phyloP scores from a whole-genome alignment of 225 moss, liverwort and hornwort genomes.

The Physcomitrium patens region DNA sequence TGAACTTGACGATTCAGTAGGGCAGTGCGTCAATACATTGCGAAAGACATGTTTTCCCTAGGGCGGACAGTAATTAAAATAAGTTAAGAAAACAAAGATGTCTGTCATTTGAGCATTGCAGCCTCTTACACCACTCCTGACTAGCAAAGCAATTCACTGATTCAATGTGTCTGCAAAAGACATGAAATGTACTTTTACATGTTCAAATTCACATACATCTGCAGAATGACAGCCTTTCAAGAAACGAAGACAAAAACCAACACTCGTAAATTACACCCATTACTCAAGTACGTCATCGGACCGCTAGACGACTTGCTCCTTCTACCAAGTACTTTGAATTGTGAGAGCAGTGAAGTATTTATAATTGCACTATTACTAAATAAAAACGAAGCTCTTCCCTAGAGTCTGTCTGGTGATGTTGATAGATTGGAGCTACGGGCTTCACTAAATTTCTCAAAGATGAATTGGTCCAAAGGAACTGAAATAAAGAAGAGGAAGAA shows the following conservation, averaged over 20 bases:
- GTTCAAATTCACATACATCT: too few species aligned
- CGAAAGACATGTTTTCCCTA: background rate
- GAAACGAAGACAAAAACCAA: background rate
- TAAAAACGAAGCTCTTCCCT: background rate
- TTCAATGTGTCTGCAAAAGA: background rate
- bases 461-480: background rate
- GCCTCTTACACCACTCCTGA: background rate
- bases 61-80: constrained; percentile 15
- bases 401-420: background rate
- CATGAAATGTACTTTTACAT: too few species aligned
- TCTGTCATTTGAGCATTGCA: background rate
- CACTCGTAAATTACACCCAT: background rate
- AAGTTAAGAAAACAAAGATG: background rate
- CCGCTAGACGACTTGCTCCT: background rate
- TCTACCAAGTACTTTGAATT: background rate
- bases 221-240: too few species aligned
- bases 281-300: constrained; percentile 13
- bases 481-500: background rate
- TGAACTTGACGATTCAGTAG: constrained; percentile 8
- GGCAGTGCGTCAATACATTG: background rate
- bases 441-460: background rate
- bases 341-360: too few species aligned
- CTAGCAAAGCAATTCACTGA: constrained; percentile 1
- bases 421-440: background rate
- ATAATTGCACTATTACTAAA: background rate